Evolutionary conservation across 495 filamentous ascomycete genomes (phyloP).

Genomic region (Terfezia claveryi): DNA sequence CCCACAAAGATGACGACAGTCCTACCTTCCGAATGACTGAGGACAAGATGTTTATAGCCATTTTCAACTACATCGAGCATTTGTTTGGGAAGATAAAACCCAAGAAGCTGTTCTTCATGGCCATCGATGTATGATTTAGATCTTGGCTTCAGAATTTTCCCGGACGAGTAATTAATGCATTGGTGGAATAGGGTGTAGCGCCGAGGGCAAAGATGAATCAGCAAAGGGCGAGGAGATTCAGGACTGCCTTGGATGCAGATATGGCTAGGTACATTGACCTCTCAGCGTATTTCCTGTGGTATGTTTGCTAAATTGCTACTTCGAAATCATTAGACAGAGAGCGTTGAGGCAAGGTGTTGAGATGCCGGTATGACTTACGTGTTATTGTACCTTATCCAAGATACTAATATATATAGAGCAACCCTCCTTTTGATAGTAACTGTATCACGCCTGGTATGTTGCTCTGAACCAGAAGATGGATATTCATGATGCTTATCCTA

Average conservation of each 20-base stretch:
- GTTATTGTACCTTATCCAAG: neutral
- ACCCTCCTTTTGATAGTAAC: constrained; percentile 94
- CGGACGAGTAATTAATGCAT: neutral
- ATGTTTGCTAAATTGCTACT: no score
- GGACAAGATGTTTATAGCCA: constrained; percentile 97
- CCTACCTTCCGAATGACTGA: constrained; percentile 84
- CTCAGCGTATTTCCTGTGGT: no score
- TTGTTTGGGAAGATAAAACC: constrained; percentile 97
- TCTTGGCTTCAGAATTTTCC: neutral
- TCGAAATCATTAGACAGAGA: constrained; percentile 32
- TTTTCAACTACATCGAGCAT: constrained; percentile 99
- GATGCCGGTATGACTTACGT: constrained; percentile 33
- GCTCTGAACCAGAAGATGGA: neutral
- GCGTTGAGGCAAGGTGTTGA: constrained; percentile 70
- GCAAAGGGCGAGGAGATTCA: constrained; percentile 84
- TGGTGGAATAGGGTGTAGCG: constrained; percentile 42
- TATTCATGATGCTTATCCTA: neutral
- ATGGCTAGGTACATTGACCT: constrained; percentile 30
- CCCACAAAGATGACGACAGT: constrained; percentile 74
- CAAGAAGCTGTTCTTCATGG: constrained; percentile 97
- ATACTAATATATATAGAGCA: constrained; percentile 26
- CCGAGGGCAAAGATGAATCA: constrained; percentile 99
- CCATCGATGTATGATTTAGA: constrained; percentile 38
- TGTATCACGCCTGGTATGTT: constrained; percentile 71
- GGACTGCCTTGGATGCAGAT: constrained; percentile 82